Percentiles rank a stretch among this genome's conserved stretches.
Conservation (phyloP, 108 stramenopile species). For the Skeletonema menzelii region DNA sequence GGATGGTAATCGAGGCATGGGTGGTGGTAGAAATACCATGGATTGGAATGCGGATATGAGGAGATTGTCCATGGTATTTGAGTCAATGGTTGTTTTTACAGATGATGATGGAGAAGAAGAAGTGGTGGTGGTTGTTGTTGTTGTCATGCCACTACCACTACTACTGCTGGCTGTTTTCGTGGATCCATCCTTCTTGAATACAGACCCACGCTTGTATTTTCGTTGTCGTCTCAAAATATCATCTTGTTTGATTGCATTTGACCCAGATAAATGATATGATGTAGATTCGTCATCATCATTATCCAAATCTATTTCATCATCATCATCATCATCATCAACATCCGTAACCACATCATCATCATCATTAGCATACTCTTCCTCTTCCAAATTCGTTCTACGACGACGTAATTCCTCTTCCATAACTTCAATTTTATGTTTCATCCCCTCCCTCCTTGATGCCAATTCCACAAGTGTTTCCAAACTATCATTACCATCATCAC, state of each 20-base stretch:
- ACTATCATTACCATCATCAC: not conserved
- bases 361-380: conserved; percentile 12
- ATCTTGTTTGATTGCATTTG: conserved; percentile 27
- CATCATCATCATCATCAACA: conserved; percentile 11
- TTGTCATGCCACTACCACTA: not conserved
- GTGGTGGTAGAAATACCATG: conserved; percentile 69
- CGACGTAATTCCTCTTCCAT: conserved; percentile 27
- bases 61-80: conserved; percentile 25
- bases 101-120: not conserved
- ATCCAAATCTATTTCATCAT: conserved; percentile 1
- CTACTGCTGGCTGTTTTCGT: not conserved
- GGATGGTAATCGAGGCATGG: conserved; percentile 32
- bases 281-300: conserved; percentile 21
- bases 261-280: conserved; percentile 34
- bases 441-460: conserved; percentile 16
- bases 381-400: not conserved
- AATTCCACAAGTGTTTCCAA: conserved; percentile 24
- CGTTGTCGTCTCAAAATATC: conserved; percentile 36
- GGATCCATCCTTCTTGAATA: conserved; percentile 8
- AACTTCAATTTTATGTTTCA: conserved; percentile 19
- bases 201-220: conserved; percentile 29
- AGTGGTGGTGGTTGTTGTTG: not conserved
- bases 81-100: conserved; percentile 23
- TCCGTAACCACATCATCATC: conserved; percentile 4
- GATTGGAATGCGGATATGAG: conserved; percentile 67